Base-by-base conservation (phyloP, 805 yeast genomes). In the Myxozyma nipponensis region DNA sequence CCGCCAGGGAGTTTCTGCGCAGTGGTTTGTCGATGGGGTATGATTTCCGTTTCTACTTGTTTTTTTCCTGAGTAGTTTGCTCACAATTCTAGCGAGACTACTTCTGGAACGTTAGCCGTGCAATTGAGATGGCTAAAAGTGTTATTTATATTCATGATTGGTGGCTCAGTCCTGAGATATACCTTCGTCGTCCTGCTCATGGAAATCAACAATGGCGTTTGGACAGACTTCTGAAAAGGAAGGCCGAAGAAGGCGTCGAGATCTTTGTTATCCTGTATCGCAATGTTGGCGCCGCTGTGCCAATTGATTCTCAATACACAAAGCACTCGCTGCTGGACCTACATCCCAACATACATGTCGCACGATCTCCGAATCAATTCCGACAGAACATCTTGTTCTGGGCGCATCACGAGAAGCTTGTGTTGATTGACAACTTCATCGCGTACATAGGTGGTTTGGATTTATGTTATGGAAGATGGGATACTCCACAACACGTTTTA, bases 371-470 rank as follows among this genome's bases (percentile, higher is more conserved):
- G 3, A 90, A 93, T 61, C 99, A 93, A 66, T 79, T 93, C 65
- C 70, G 87, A 47, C 97, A 93, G 65, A 86, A 87, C 59, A 91
- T 96, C 0, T 85, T 82, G 62, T 95, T 93, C 66, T 93, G 98
- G 98, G 98, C 99, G 0, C 99, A 93, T 71, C 99, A 93, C 70
- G 99, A 93, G 63, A 93, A 93, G 63, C 67, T 93, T 50, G 81
- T 90, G 53, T 77, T 93, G 32, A 73, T 93, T 51, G 99, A 93
- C 67, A 86, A 86, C 58, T 83, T 90, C 0, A 77, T 89, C 40
- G 95, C 95, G 2, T 93, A 91, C 64, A 71, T 89, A 47, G 99
- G 99, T 34, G 99, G 99, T 35, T 82, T 91, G 58, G 99, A 93
- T 69, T 73, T 93, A 49, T 93, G 99, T 65, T 93, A 78, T 66